Evolutionary conservation across 768 basidiomycete genomes (phyloP), one percentile per base, ranked within the genome.

Genomic region (Amanita muscaria): DNA sequence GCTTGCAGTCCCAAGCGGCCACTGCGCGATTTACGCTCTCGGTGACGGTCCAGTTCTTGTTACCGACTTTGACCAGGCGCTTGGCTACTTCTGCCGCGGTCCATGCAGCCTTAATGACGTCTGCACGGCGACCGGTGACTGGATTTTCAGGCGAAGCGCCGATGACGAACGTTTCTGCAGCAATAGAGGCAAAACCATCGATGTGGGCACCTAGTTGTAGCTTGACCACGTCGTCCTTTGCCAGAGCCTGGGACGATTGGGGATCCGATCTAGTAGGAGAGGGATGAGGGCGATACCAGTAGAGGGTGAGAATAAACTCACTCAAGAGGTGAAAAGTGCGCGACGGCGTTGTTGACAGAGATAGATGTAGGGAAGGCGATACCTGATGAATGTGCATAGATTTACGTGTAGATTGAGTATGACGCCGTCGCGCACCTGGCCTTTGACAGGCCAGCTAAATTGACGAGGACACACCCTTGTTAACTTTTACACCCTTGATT

Each of bases 141-240:
- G 89, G 90, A 47, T 73, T 70, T 44, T 77, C 68, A 18, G 73
- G 65, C 44, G 79, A 80, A 29, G 89, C 83, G 31, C 91, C 88
- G 24, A 97, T 77, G 48, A 96, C 79, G 56, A 98, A 64, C 42
- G 94, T 97, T 65, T 99, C 96, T 25, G 90, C 96, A 59, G 79
- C 80, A 62, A 96, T 81, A 43, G 90, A 80, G 15, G 93, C 92
- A 64, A 88, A 97, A 46, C 96, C 96, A 61, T 98, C 94, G 64
- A 99, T 91, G 59, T 99, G 96, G 15, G 93, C 92, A 36, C 96
- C 96, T 49, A 98, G 73, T 63, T 93, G 89, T 51, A 99, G 67
- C 68, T 97, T 98, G 53, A 98, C 94, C 47, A 99, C 80, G 61
- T 99, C 96, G 49, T 80, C 80, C 51, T 90, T 85, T 21, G 76